Evolutionary conservation across 129 eudicot genomes (phyloP).

Genomic region (Artemisia argyi): DNA sequence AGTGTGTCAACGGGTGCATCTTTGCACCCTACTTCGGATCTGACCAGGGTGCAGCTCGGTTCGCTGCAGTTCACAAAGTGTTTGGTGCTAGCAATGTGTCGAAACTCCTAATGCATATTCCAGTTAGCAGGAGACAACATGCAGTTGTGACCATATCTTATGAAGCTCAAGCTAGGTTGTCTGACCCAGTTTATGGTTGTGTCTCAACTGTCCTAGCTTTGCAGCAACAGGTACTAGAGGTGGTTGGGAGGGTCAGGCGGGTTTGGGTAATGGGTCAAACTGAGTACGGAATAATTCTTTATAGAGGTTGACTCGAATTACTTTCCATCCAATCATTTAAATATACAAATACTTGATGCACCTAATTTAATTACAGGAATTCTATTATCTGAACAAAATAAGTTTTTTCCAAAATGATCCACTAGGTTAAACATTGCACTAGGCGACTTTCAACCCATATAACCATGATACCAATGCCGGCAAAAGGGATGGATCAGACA

Average conservation of each 20-base stretch:
- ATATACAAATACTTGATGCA: no score
- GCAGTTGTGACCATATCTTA: slow-evolving; percentile 83
- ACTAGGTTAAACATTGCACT: no score
- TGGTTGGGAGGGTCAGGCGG: no score
- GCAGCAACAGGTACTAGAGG: slow-evolving; percentile 75
- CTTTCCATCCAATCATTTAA: no score
- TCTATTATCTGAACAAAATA: no score
- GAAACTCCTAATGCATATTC: slow-evolving; percentile 70
- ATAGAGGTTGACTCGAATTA: no score
- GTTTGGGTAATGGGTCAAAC: no score
- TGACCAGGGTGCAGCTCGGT: slow-evolving; percentile 93
- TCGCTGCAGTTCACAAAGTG: slow-evolving; percentile 93
- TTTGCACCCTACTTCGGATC: slow-evolving; percentile 89
- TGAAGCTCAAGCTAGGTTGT: slow-evolving; percentile 89
- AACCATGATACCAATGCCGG: not conserved
- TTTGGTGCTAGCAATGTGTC: slow-evolving; percentile 97
- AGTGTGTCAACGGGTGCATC: slow-evolving; percentile 78
- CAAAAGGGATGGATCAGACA: not conserved
- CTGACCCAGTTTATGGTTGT: slow-evolving; percentile 93
- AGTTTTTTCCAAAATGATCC: no score
- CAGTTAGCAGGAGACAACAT: slow-evolving; percentile 68
- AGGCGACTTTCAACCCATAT: not conserved
- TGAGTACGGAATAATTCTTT: no score
- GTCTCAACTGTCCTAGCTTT: slow-evolving; percentile 83
- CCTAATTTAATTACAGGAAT: no score